These are phyloP conservation scores for Protea cynaroides DNA, from an alignment of 164 flowering plant species.

Conservation along the genomic window DNA sequence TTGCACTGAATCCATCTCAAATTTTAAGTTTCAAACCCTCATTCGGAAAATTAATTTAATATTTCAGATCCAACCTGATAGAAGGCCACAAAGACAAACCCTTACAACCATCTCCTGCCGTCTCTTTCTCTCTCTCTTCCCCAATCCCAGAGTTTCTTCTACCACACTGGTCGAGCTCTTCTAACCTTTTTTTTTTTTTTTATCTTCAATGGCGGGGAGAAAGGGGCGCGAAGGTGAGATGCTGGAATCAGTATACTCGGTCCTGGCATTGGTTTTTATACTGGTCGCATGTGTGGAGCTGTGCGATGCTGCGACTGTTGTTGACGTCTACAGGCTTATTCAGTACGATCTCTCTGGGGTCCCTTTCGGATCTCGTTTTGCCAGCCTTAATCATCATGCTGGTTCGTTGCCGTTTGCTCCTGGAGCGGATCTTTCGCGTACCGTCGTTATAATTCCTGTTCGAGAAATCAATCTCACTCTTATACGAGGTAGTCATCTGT, in stretches of 20 bases:
- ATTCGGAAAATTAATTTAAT: not conserved
- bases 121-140: not conserved
- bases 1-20: too few relatives aligned
- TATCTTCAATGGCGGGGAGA: conserved; percentile 24
- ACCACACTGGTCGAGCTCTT: not conserved
- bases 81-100: too few relatives aligned
- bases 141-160: not conserved
- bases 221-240: conserved; percentile 31
- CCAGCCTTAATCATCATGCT: conserved; percentile 83
- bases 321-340: conserved; percentile 91
- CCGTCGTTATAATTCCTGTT: conserved; percentile 64
- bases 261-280: conserved; percentile 51
- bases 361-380: conserved; percentile 87
- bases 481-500: conserved; percentile 42
- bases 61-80: not conserved
- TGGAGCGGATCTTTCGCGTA: conserved; percentile 73
- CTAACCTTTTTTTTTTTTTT: not conserved
- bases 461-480: conserved; percentile 59
- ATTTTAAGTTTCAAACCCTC: not conserved
- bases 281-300: conserved; percentile 82
- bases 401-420: conserved; percentile 49
- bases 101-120: too few relatives aligned
- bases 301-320: conserved; percentile 88
- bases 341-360: conserved; percentile 92
- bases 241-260: conserved; percentile 47